These are phyloP conservation scores for Monosporascus sp. DNA, from an alignment of 2,329 filamentous ascomycete species.

Conservation along the genomic window DNA sequence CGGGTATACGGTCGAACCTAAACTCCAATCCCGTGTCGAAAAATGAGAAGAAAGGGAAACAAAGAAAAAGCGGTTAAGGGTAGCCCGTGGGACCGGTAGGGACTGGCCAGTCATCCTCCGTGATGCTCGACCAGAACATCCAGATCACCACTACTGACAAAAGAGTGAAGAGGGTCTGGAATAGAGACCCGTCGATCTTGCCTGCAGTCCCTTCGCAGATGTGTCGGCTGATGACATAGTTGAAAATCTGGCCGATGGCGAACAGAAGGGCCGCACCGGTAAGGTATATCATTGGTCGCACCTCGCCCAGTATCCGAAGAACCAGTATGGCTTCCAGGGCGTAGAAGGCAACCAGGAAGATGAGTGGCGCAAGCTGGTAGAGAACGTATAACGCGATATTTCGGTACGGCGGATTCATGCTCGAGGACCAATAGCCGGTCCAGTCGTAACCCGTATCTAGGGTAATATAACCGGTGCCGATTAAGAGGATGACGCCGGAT, in stretches of 20 bases:
- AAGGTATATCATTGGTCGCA: constrained; percentile 88
- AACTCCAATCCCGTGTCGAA: constrained; percentile 28
- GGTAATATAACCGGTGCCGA: constrained; percentile 92
- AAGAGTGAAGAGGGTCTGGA: constrained; percentile 89
- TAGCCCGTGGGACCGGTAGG: constrained; percentile 34
- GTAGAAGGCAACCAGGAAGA: constrained; percentile 87
- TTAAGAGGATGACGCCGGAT: constrained; percentile 68
- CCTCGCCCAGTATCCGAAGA: constrained; percentile 78
- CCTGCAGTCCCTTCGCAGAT: constrained; percentile 80
- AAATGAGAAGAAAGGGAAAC: constrained; percentile 6
- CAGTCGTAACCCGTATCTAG: constrained; percentile 87
- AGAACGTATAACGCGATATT: constrained; percentile 88
- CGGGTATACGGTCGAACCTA: constrained; percentile 26
- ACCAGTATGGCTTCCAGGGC: constrained; percentile 80
- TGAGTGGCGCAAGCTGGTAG: constrained; percentile 82
- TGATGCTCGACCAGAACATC: constrained; percentile 98
- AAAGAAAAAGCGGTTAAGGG: constrained; percentile 22
- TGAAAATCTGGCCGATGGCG: constrained; percentile 89
- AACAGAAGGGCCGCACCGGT: constrained; percentile 71
- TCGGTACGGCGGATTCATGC: constrained; percentile 54
- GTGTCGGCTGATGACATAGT: constrained; percentile 87
- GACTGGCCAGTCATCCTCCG: constrained; percentile 93
- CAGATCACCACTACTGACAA: constrained; percentile 78
- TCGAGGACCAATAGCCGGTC: constrained; percentile 71
- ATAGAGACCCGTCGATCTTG: constrained; percentile 88